Conservation (phyloP, 73 alveolate species). For the Blepharisma stoltei region DNA sequence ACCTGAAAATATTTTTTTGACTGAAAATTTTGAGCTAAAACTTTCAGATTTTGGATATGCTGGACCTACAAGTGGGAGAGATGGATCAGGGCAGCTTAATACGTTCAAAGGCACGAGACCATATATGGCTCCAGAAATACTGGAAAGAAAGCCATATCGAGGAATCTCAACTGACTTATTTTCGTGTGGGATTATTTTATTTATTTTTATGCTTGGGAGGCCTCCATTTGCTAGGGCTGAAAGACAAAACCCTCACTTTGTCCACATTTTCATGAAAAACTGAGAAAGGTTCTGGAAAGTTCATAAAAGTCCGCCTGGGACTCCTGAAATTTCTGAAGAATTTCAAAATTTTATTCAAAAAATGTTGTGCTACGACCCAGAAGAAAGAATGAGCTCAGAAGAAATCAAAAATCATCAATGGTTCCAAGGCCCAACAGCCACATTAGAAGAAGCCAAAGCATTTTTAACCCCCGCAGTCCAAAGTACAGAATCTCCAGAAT, state of each 20-base stretch:
- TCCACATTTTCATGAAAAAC: neutral
- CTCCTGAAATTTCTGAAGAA: neutral
- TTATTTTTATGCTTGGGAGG: constrained; percentile 56
- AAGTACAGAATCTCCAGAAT: too few relatives aligned
- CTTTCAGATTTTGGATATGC: constrained; percentile 44
- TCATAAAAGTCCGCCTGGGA: neutral
- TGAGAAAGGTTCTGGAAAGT: constrained; percentile 6
- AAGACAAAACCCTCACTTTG: neutral
- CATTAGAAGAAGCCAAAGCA: constrained; percentile 30
- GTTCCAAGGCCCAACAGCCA: constrained; percentile 55
- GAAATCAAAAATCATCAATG: constrained; percentile 80
- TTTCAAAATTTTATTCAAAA: constrained; percentile 55
- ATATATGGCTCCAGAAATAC: constrained; percentile 73
- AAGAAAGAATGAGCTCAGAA: constrained; percentile 56
- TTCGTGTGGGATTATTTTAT: constrained; percentile 63
- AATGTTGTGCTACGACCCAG: constrained; percentile 76
- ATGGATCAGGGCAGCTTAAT: constrained; percentile 39
- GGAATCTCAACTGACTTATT: constrained; percentile 68
- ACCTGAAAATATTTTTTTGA: constrained; percentile 58
- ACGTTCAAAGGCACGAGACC: constrained; percentile 49
- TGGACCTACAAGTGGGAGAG: constrained; percentile 35
- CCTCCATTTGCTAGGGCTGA: constrained; percentile 45
- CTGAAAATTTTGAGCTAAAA: constrained; percentile 40
- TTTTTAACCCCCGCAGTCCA: neutral
- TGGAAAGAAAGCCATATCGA: constrained; percentile 43